Conservation (phyloP, 163 green algal species). For the Scenedesmus sp. region DNA sequence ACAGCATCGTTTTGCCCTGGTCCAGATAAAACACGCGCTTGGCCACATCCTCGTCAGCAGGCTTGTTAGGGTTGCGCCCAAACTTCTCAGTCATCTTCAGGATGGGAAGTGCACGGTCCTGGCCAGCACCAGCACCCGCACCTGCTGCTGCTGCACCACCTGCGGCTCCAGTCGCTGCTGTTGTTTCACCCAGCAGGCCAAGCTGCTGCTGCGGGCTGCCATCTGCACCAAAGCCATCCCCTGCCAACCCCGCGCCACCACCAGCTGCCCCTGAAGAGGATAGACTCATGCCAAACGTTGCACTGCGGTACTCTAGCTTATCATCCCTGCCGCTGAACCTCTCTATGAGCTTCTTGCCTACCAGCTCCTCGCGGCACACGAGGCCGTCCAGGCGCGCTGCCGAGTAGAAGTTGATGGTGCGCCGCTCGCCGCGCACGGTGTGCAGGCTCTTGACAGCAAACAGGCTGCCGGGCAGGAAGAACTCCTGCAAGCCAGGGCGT, state of each 20-base stretch:
- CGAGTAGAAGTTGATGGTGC: constrained; percentile 76
- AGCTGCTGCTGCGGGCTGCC: background rate
- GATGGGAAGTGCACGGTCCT: constrained; percentile 64
- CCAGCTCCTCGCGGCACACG: constrained; percentile 69
- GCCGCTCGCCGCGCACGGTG: constrained; percentile 55
- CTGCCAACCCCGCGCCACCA: background rate
- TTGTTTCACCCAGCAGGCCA: background rate
- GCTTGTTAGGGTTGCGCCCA: constrained; percentile 57
- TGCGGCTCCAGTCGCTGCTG: background rate
- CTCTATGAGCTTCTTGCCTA: constrained; percentile 79
- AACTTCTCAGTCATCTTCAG: constrained; percentile 90
- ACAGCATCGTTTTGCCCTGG: constrained; percentile 70
- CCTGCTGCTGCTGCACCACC: background rate
- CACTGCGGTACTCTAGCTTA: constrained; percentile 77
- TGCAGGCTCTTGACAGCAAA: constrained; percentile 77
- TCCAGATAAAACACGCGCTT: constrained; percentile 81
- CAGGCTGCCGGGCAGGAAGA: constrained; percentile 71
- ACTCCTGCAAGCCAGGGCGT: constrained; percentile 56
- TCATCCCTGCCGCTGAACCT: constrained; percentile 78
- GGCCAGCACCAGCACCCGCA: background rate
- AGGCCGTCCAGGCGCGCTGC: constrained; percentile 74
- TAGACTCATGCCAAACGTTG: constrained; percentile 62
- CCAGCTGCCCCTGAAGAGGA: background rate
- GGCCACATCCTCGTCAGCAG: constrained; percentile 74
- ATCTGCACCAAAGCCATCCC: background rate